Percentiles rank a stretch among this genome's conserved stretches.
Evolutionary conservation across 108 stramenopile genomes (phyloP).

Genomic region (Nitzschia inconspicua): DNA sequence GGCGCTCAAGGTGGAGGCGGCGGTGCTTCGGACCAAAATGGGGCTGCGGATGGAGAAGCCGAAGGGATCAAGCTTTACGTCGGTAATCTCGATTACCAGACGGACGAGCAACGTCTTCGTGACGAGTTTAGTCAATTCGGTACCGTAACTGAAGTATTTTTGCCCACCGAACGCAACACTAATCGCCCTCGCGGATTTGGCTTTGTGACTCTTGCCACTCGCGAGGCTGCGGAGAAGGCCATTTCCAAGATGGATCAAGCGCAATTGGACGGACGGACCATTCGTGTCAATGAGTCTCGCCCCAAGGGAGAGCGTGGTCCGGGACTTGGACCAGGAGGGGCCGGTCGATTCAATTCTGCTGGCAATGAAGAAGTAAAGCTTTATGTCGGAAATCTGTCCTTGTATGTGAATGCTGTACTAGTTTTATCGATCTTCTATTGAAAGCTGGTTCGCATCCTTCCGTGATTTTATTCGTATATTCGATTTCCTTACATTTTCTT

Average conservation of each 20-base stretch:
- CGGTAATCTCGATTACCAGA: conserved; percentile 85
- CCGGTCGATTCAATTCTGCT: conserved; percentile 66
- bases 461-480: too few species aligned
- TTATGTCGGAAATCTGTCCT: conserved; percentile 91
- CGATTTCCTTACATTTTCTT: too few species aligned
- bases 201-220: conserved; percentile 70
- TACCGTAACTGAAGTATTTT: conserved; percentile 75
- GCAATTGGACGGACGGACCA: conserved; percentile 82
- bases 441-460: too few species aligned
- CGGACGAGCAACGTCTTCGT: conserved; percentile 68
- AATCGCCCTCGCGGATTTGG: conserved; percentile 84
- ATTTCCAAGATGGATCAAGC: conserved; percentile 83
- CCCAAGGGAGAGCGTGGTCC: conserved; percentile 71
- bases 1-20: conserved; percentile 5
- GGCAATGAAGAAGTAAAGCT: conserved; percentile 80
- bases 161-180: conserved; percentile 78
- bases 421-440: too few species aligned
- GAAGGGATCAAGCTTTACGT: conserved; percentile 80
- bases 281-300: conserved; percentile 88
- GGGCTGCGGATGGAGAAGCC: conserved; percentile 21
- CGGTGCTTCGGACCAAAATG: background rate
- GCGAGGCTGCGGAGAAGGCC: conserved; percentile 74
- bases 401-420: too few species aligned
- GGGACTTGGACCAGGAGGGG: conserved; percentile 43
- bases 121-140: conserved; percentile 73